phyloP scores from a whole-genome alignment of 2,329 filamentous ascomycete species.

The Colletotrichum neosansevieriae region DNA sequence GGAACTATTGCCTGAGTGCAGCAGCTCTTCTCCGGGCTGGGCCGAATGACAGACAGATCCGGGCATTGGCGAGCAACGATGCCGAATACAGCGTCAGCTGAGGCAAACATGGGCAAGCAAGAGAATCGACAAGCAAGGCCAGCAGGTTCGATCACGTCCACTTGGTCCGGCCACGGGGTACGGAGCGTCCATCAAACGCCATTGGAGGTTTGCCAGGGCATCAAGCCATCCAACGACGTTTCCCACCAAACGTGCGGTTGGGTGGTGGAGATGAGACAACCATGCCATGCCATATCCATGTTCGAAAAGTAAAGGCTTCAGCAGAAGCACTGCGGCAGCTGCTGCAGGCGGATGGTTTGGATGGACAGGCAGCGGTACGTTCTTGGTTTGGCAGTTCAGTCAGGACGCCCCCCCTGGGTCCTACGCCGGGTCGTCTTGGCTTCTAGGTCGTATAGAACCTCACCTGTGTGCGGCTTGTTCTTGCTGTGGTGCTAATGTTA shows the following conservation, averaged over 20 bases:
- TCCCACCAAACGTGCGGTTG: conserved; percentile 28
- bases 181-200: conserved; percentile 27
- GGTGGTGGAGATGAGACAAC: conserved; percentile 38
- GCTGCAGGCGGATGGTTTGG: conserved; percentile 35
- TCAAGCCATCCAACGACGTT: conserved; percentile 24
- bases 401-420: conserved; percentile 26
- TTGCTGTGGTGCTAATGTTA: no score
- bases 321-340: conserved; percentile 17
- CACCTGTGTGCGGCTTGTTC: neutral
- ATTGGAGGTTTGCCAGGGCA: conserved; percentile 19
- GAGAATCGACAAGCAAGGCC: conserved; percentile 4
- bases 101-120: conserved; percentile 9
- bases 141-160: conserved; percentile 27
- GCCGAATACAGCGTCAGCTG: conserved; percentile 36
- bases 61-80: conserved; percentile 22
- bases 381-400: conserved; percentile 7
- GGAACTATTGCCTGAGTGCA: conserved; percentile 35
- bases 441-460: neutral
- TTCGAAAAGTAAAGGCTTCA: conserved; percentile 22
- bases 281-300: conserved; percentile 22
- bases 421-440: conserved; percentile 26
- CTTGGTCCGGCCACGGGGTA: conserved; percentile 29
- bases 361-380: conserved; percentile 12
- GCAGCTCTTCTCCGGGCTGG: conserved; percentile 20
- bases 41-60: conserved; percentile 2